Conservation (phyloP, 2,329 filamentous ascomycete species). For the Venturia nashicola region DNA sequence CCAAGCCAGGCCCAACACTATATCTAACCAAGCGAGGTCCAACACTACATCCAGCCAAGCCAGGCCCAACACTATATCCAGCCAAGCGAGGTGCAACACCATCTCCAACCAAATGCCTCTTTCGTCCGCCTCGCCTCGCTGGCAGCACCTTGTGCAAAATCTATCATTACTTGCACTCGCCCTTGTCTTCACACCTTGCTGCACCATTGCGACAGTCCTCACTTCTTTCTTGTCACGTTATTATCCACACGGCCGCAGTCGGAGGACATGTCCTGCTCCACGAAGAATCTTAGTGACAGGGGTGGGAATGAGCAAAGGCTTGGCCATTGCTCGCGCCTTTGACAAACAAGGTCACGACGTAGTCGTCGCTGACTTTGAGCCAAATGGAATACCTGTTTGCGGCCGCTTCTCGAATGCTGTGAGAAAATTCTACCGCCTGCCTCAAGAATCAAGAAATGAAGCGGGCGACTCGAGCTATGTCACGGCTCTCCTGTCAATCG, state of each 20-base stretch:
- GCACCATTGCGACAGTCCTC: slow-evolving; percentile 16
- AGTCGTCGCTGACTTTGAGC: slow-evolving; percentile 55
- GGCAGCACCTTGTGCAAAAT: slow-evolving; percentile 12
- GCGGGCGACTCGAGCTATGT: slow-evolving; percentile 39
- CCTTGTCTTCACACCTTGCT: slow-evolving; percentile 20
- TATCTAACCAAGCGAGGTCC: no score
- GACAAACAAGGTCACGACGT: slow-evolving; percentile 54
- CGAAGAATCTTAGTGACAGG: slow-evolving; percentile 52
- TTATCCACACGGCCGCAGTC: slow-evolving; percentile 23
- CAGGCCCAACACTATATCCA: no score
- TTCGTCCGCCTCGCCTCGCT: slow-evolving; percentile 11
- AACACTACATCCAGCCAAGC: no score
- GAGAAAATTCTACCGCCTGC: slow-evolving; percentile 40
- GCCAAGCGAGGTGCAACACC: no score
- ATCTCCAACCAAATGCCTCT: neutral
- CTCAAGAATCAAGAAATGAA: slow-evolving; percentile 22
- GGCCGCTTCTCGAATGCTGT: slow-evolving; percentile 49
- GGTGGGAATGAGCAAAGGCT: slow-evolving; percentile 59
- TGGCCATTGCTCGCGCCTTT: slow-evolving; percentile 54
- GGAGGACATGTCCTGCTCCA: slow-evolving; percentile 30
- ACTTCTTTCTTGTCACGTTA: slow-evolving; percentile 15
- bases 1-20: no score
- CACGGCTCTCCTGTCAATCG: slow-evolving; percentile 43
- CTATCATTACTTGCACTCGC: slow-evolving; percentile 26
- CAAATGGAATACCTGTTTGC: slow-evolving; percentile 32